Conservation (phyloP, 176 grass and related monocot genomes). For the Aegilops bicornis region DNA sequence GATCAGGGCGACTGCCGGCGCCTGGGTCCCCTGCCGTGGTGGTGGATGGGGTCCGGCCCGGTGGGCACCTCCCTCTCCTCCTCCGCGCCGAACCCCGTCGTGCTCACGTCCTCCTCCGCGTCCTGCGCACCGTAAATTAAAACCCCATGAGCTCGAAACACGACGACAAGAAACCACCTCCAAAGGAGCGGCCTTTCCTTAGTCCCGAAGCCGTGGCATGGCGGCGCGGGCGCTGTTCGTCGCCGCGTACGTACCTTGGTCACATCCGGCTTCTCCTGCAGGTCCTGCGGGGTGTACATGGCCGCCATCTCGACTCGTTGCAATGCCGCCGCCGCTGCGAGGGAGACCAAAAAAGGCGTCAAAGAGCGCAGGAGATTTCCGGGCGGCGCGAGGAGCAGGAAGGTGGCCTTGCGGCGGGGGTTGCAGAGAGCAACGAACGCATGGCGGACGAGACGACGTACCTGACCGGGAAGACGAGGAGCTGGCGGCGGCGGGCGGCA, state of each 20-base stretch:
- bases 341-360: neutral
- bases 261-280: slow-evolving; percentile 44
- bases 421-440: neutral
- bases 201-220: neutral
- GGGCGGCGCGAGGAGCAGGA: neutral
- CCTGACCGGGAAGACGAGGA: slow-evolving; percentile 37
- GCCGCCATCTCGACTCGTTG: slow-evolving; percentile 32
- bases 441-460: neutral
- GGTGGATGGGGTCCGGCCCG: slow-evolving; percentile 86
- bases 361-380: neutral
- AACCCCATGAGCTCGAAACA: slow-evolving; percentile 20
- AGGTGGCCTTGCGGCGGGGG: neutral
- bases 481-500: slow-evolving; percentile 18
- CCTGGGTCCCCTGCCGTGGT: slow-evolving; percentile 60
- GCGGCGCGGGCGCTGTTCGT: neutral
- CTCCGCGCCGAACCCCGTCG: slow-evolving; percentile 46
- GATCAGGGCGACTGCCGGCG: slow-evolving; percentile 45
- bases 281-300: slow-evolving; percentile 37
- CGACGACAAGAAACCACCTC: neutral
- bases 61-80: slow-evolving; percentile 76
- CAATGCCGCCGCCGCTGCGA: slow-evolving; percentile 35
- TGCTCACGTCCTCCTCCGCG: slow-evolving; percentile 51
- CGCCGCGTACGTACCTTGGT: slow-evolving; percentile 33
- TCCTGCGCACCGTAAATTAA: slow-evolving; percentile 28
- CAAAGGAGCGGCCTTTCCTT: slow-evolving; percentile 26